A percentile compares a stretch with the other conserved stretches of the same genome.
Evolutionary conservation across 306 rosid genomes (phyloP).

Genomic region (Calophaca sinica): DNA sequence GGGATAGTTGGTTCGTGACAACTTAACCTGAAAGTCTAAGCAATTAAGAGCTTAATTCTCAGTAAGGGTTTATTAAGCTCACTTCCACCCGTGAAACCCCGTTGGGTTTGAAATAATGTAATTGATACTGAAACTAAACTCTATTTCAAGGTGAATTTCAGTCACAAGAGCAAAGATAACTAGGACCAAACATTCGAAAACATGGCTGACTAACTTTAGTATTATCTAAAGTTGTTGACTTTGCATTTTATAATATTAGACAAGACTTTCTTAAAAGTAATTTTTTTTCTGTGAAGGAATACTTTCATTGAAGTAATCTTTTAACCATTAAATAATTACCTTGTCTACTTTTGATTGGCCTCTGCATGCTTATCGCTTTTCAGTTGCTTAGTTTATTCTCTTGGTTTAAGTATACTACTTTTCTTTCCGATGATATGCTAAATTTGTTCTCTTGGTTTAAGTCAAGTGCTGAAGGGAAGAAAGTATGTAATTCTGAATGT

Average conservation of each 20-base stretch:
- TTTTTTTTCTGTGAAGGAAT: constrained; percentile 17
- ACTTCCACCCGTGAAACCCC: neutral
- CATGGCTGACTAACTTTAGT: constrained; percentile 6
- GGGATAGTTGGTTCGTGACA: neutral
- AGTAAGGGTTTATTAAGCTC: neutral
- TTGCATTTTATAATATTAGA: constrained; percentile 23
- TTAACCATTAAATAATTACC: constrained; percentile 9
- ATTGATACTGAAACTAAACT: neutral
- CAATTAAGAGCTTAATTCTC: neutral
- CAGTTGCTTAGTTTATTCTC: constrained; percentile 32
- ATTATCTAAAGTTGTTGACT: constrained; percentile 3
- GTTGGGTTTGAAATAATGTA: constrained; percentile 13
- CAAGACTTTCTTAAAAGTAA: constrained; percentile 11
- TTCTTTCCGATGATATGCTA: constrained; percentile 11
- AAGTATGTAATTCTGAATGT: constrained; percentile 2
- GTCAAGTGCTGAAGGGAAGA: neutral
- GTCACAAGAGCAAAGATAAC: constrained; percentile 16
- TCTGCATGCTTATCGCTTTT: constrained; percentile 33
- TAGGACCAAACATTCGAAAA: constrained; percentile 20
- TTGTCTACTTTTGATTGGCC: constrained; percentile 30
- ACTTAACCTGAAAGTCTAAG: constrained; percentile 16
- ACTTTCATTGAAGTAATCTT: constrained; percentile 21
- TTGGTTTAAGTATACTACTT: constrained; percentile 20
- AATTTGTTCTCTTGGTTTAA: constrained; percentile 25
- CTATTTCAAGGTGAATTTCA: constrained; percentile 16